Evolutionary conservation across 768 basidiomycete genomes (phyloP), one percentile per base, ranked within the genome.

Genomic region (Collybiopsis confluens): DNA sequence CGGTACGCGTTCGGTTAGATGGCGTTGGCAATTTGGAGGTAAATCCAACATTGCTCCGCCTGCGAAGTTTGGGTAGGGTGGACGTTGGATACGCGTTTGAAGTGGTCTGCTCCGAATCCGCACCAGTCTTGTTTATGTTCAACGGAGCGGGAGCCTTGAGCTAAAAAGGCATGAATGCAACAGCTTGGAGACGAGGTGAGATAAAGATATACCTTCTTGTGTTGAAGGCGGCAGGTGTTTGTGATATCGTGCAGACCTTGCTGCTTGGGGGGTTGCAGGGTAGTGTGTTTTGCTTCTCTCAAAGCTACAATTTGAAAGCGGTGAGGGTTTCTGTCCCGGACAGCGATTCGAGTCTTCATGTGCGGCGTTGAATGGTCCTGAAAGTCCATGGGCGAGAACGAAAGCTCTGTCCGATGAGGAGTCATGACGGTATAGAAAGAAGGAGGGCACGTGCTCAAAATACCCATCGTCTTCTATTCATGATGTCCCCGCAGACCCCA

Each of bases 301-400:
- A 76, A 66, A 13, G 74, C 71, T 27, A 77, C 63, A 18, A 77
- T 65, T 55, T 75, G 74, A 52, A 77, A 76, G 20, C 73, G 67
- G 46, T 76, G 75, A 23, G 74, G 72, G 3, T 64, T 70, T 54
- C 67, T 68, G 54, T 77, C 74, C 16, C 74, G 73, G 28, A 76
- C 70, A 38, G 75, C 72, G 38, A 78, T 67, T 21, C 73, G 70
- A 23, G 75, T 75, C 62, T 72, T 72, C 75, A 76, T 76, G 9
- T 26, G 35, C 15, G 42, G 44, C 9, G 44, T 55, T 9, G 54
- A 38, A 44, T 40, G 38, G 16, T 52, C 28, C 33, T 41, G 41
- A n/a, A 52, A 18, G 3, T 40, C 50, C 18, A 42, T 8, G 2
- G 40, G 24, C 26, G 26, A 28, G 21, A 43, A 42, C 21, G 27